Conservation (phyloP, 2,329 filamentous ascomycete genomes). For the Colletotrichum tropicicola region DNA sequence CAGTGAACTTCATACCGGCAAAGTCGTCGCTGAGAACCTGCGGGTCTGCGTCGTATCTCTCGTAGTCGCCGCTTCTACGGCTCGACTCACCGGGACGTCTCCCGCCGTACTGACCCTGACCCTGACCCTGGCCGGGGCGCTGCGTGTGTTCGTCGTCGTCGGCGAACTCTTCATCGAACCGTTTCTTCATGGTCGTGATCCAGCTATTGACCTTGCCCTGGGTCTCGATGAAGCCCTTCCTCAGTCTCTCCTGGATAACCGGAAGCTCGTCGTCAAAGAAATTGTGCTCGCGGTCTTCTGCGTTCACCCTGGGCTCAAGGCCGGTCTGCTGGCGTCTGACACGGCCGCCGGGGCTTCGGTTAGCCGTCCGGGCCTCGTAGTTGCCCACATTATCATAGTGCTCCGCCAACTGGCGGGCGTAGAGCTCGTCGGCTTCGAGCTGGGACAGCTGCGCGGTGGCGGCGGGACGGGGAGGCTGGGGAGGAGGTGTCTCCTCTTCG, state of each 20-base stretch:
- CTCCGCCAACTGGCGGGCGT: constrained; percentile 91
- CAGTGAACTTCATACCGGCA: constrained; percentile 70
- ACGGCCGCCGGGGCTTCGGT: constrained; percentile 43
- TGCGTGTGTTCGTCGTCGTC: constrained; percentile 67
- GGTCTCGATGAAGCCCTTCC: constrained; percentile 94
- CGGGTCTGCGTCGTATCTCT: constrained; percentile 94
- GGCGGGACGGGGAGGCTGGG: constrained; percentile 82
- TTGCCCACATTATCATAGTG: constrained; percentile 77
- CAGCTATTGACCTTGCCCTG: constrained; percentile 92
- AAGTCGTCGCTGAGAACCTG: constrained; percentile 92
- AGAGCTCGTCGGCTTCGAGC: constrained; percentile 88
- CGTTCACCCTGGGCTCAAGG: constrained; percentile 56
- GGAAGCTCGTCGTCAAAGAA: constrained; percentile 98
- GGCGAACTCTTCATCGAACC: constrained; percentile 87
- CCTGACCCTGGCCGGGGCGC: constrained; percentile 43
- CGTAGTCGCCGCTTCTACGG: constrained; percentile 84
- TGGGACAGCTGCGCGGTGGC: constrained; percentile 73
- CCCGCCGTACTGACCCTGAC: constrained; percentile 30
- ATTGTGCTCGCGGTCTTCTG: constrained; percentile 79
- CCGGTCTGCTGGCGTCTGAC: constrained; percentile 49
- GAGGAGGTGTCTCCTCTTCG: constrained; percentile 72
- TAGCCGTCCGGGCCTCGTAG: constrained; percentile 66
- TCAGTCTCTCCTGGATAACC: constrained; percentile 90
- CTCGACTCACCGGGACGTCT: constrained; percentile 68
- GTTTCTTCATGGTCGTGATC: constrained; percentile 93